These are phyloP conservation scores for Candida buenavistaensis DNA, from an alignment of 1,139 yeast genomes.

Conservation along the genomic window DNA sequence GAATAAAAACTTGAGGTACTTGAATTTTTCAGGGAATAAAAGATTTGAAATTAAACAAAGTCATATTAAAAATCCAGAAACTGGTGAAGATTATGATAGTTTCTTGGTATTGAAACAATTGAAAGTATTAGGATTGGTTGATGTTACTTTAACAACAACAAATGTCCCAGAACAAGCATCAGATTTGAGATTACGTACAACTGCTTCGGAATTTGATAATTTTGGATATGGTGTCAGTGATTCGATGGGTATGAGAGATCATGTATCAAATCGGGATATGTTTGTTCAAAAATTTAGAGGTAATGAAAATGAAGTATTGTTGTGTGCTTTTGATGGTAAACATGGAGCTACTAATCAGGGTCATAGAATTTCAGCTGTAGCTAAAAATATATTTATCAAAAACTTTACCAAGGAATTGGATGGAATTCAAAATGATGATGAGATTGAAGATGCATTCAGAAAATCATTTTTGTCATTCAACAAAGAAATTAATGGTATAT, in stretches of 20 bases:
- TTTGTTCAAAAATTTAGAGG: constrained; percentile 89
- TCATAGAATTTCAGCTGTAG: constrained; percentile 68
- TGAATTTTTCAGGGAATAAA: constrained; percentile 91
- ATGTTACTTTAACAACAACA: constrained; percentile 84
- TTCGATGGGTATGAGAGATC: constrained; percentile 67
- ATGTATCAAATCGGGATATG: constrained; percentile 76
- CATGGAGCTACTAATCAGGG: constrained; percentile 57
- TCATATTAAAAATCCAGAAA: constrained; percentile 47
- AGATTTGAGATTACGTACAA: constrained; percentile 85
- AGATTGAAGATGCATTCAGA: constrained; percentile 66
- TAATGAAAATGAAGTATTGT: constrained; percentile 64
- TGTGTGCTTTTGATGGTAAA: constrained; percentile 88
- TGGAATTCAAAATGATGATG: constrained; percentile 44
- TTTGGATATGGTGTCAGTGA: constrained; percentile 93
- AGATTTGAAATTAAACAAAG: constrained; percentile 81
- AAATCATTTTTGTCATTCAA: constrained; percentile 79
- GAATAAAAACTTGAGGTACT: constrained; percentile 71
- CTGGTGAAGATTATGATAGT: constrained; percentile 65
- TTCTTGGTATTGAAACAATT: constrained; percentile 72
- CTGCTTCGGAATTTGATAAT: constrained; percentile 78
- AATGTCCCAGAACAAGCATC: constrained; percentile 86
- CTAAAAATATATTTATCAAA: constrained; percentile 70
- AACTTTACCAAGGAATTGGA: constrained; percentile 64
- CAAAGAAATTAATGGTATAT: constrained; percentile 62
- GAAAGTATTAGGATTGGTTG: constrained; percentile 84